phyloP scores from a whole-genome alignment of 2,329 filamentous ascomycete species.

The Botryosphaeria dothidea region DNA sequence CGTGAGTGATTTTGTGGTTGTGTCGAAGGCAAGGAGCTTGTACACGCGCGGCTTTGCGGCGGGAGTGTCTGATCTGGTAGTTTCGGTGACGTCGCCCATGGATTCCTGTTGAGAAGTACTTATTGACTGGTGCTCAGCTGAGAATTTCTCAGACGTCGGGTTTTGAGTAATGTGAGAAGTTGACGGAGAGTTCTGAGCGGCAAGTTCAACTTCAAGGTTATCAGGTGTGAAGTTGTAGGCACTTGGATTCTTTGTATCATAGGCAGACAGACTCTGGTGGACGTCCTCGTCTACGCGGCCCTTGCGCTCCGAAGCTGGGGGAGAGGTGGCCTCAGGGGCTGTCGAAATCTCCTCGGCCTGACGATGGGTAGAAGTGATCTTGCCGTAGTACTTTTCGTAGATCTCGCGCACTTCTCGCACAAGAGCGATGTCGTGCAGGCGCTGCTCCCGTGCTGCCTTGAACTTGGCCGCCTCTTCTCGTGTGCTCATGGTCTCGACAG shows the following conservation, averaged over 20 bases:
- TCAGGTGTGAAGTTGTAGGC: conserved; percentile 14
- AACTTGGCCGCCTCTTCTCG: conserved; percentile 15
- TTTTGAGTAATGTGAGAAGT: not conserved
- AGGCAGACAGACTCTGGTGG: conserved; percentile 11
- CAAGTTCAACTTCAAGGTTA: conserved; percentile 10
- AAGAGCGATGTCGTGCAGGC: conserved; percentile 33
- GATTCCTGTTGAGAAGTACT: not conserved
- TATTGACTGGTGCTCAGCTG: not conserved
- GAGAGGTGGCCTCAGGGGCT: not conserved
- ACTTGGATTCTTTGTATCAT: not conserved
- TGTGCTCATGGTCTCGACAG: conserved; percentile 5
- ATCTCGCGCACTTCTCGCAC: conserved; percentile 42
- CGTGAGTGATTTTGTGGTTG: conserved; percentile 29
- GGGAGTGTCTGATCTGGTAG: not conserved
- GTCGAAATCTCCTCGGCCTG: not conserved
- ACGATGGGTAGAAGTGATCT: conserved; percentile 28
- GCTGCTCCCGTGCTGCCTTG: conserved; percentile 25
- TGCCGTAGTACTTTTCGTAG: conserved; percentile 46
- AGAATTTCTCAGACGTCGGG: not conserved
- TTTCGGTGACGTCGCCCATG: not conserved
- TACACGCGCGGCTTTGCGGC: conserved; percentile 21
- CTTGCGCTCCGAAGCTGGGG: not conserved
- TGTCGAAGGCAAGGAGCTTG: conserved; percentile 32
- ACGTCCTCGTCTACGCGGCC: conserved; percentile 9
- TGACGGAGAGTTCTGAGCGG: not conserved